Evolutionary conservation across 2,329 filamentous ascomycete genomes (phyloP).

Genomic region (Hypoxylon sp.): DNA sequence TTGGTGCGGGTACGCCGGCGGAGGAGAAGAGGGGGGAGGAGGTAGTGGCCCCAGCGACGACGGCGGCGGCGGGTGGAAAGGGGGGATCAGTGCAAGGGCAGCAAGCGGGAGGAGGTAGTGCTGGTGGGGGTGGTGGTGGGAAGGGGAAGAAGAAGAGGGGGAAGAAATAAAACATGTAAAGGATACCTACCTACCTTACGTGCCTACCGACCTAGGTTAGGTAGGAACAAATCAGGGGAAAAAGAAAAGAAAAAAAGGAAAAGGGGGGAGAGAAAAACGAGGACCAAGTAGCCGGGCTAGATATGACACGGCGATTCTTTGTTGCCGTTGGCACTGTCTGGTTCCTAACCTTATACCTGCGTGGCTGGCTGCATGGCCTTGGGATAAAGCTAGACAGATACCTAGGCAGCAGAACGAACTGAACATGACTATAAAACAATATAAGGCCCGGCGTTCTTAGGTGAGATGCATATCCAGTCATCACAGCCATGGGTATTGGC

Average conservation of each 20-base stretch:
- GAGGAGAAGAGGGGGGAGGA: conserved; percentile 42
- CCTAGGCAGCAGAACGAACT: too few relatives aligned
- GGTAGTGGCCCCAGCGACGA: conserved; percentile 15
- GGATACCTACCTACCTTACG: too few relatives aligned
- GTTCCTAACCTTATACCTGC: too few relatives aligned
- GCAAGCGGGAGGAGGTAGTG: conserved; percentile 46
- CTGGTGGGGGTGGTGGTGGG: conserved; percentile 57
- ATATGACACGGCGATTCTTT: background rate
- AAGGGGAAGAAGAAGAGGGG: conserved; percentile 79
- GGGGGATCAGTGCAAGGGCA: conserved; percentile 52
- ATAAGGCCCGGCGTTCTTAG: background rate
- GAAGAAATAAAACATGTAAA: conserved; percentile 73
- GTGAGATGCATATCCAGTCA: background rate
- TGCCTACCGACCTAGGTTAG: too few relatives aligned
- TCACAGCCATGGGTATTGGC: too few relatives aligned
- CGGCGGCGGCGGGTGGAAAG: conserved; percentile 33
- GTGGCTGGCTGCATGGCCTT: too few relatives aligned
- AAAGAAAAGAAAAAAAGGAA: conserved; percentile 78
- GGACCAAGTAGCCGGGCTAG: background rate
- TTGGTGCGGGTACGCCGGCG: conserved; percentile 51
- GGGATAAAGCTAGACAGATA: too few relatives aligned
- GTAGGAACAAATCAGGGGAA: too few relatives aligned
- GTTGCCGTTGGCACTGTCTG: background rate
- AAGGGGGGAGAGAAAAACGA: background rate
- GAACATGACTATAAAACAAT: too few relatives aligned